Percentiles rank a stretch among this genome's conserved stretches.
Evolutionary conservation across 1,284 basidiomycete genomes (phyloP).

Genomic region (Inonotus obliquus): DNA sequence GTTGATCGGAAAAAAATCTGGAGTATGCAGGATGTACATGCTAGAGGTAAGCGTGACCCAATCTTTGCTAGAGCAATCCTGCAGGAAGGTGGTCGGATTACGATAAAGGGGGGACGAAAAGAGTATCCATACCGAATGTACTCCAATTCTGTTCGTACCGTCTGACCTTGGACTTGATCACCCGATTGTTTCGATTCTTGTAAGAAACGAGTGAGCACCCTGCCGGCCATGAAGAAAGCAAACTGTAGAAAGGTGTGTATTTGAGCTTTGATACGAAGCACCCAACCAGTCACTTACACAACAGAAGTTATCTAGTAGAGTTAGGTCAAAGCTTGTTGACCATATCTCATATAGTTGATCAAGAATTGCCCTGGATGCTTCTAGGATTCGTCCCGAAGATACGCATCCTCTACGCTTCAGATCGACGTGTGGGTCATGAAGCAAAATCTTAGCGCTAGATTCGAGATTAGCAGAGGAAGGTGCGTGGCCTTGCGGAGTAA

Average conservation of each 20-base stretch:
- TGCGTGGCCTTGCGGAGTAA: constrained; percentile 9
- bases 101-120: constrained; percentile 16
- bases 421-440: constrained; percentile 71
- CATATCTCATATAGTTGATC: constrained; percentile 62
- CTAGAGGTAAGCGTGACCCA: constrained; percentile 60
- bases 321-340: constrained; percentile 67
- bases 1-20: not conserved
- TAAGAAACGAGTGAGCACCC: constrained; percentile 60
- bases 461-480: not conserved
- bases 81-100: constrained; percentile 4
- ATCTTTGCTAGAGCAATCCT: constrained; percentile 58
- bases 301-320: constrained; percentile 57
- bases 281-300: constrained; percentile 37
- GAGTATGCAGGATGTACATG: constrained; percentile 33
- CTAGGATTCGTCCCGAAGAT: constrained; percentile 61
- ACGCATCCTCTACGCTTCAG: constrained; percentile 51
- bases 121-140: constrained; percentile 55
- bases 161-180: constrained; percentile 47
- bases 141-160: constrained; percentile 55
- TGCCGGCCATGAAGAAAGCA: constrained; percentile 62
- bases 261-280: constrained; percentile 8
- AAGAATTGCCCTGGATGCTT: constrained; percentile 58
- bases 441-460: constrained; percentile 51
- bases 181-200: constrained; percentile 52
- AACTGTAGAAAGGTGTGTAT: constrained; percentile 38